Base-by-base conservation (phyloP, 148 eudicot species). In the Camellia japonica region DNA sequence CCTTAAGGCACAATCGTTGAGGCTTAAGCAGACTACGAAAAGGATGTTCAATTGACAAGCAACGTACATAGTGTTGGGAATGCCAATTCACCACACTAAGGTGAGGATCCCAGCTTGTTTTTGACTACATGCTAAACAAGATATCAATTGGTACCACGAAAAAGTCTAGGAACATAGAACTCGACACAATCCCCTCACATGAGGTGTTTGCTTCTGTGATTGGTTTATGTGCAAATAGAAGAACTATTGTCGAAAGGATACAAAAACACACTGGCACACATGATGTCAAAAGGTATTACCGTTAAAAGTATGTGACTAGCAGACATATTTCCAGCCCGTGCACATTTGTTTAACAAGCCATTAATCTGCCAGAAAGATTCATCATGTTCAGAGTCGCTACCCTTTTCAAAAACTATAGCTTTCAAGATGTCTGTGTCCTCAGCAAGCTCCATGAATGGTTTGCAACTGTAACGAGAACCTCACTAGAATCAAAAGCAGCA, bases 261-360 rank as follows among this genome's bases (percentile, higher is more conserved):
- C 64, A 16, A 61, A 15, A 61, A 61, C 64, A 61, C 19, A 15
- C 4, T 61, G 23, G 20, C 7, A 15, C 6, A 3, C 20, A 61
- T 61, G 64, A 61, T 52, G 3, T 18, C 6, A 5, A 23, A 49
- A 73, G 61, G 62, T 44, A 71, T 54, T 73, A 73, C 76, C 76
- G n/a, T 54, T 14, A 73, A 30, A 73, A 52, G 76, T 73, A 73
- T 73, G 76, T 23, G 54, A 42, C 14, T 15, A 54, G 76, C 76
- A 23, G n/a, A 54, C 62, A 54, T 30, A 54, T 73, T 73, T 54
- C 62, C 58, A 12, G 76, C 76, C 23, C 76, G 6, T 8, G 76
- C 56, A 73, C 61, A 73, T 73, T 73, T 73, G 61, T 62, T 73
- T 54, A 73, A 73, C 76, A 73, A 73, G 43, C 76, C 76, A 54